Base-by-base conservation (phyloP, 768 basidiomycete species). In the Panellus pusillus region DNA sequence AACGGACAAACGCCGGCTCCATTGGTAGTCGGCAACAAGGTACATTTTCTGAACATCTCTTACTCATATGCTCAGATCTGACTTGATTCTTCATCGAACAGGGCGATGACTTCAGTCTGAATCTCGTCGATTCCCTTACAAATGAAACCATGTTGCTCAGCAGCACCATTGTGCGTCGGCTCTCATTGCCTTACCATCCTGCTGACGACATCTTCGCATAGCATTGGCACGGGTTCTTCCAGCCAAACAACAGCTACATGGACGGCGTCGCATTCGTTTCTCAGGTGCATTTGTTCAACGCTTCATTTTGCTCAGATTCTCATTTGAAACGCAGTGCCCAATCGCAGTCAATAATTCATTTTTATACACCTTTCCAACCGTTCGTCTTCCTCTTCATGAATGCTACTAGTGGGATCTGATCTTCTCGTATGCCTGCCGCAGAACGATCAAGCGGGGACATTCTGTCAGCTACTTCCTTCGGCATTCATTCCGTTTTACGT, bases 361-460 rank as follows among this genome's bases (percentile, higher is more conserved):
- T 27, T 32, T 48, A 8, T 54, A 54, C 41, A 54, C 52, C 3
- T 43, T 54, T 39, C 40, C 52, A 7, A 54, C 52, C 40, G 40
- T 11, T 17, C 11, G 19, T 20, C 40, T 11, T 6, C 18, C 7
- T 38, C 27, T 6, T 8, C 15, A 24, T 6, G 24, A 24, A 24
- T 6, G 24, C 24, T 24, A 24, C 24, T 24, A 24, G 24, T 6
- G 2, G 24, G 24, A 24, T 2, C 27, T 14, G 14, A 14, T 27
- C 14, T 14, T 12, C 13, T 43, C 14, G 13, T 32, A 20, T 35
- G 7, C 18, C 9, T 9, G 4, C n/a, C 20, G 6, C 20, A 45
- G 41, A 44, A 43, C 27, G 55, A 62, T 17, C 71, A 71, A 47
- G 64, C 69, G 31, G 62, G 62, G n/a, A 61, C 62, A 9, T 63